Conservation (phyloP, 306 rosid species). For the Senna tora region DNA sequence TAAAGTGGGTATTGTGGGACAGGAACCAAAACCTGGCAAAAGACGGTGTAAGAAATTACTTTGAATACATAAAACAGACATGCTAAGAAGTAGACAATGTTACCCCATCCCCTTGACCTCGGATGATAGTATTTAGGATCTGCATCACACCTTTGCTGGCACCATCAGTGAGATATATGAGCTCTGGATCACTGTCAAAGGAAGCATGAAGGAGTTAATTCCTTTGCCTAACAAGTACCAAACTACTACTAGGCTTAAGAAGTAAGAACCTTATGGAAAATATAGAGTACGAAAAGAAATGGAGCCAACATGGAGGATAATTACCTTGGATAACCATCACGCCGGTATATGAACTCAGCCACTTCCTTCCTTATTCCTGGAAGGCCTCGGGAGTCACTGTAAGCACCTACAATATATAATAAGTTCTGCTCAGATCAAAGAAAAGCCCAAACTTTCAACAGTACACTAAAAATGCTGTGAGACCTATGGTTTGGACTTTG, state of each 20-base stretch:
- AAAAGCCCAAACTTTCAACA: constrained; percentile 16
- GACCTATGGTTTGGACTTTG: too few relatives aligned
- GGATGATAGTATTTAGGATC: constrained; percentile 82
- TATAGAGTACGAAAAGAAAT: background rate
- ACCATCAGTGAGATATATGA: constrained; percentile 95
- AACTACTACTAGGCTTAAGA: constrained; percentile 26
- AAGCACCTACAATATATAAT: constrained; percentile 71
- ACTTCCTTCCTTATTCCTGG: constrained; percentile 94
- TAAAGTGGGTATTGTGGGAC: constrained; percentile 99
- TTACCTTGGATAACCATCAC: constrained; percentile 98
- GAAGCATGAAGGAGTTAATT: constrained; percentile 40
- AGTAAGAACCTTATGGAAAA: background rate
- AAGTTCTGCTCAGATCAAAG: constrained; percentile 28
- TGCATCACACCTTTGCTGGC: constrained; percentile 99
- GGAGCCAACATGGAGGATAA: constrained; percentile 11
- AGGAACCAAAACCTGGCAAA: constrained; percentile 89
- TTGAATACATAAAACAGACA: constrained; percentile 25
- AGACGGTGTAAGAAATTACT: constrained; percentile 33
- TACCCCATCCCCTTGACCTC: constrained; percentile 93
- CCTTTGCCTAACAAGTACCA: constrained; percentile 36
- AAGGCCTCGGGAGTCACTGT: constrained; percentile 95
- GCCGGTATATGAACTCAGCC: constrained; percentile 86
- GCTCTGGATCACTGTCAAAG: constrained; percentile 84
- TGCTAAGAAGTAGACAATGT: constrained; percentile 2
- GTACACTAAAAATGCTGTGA: too few relatives aligned